Percentiles rank a stretch among this genome's conserved stretches.
Conservation (phyloP, 2,329 filamentous ascomycete genomes). For the Grosmannia huntii region DNA sequence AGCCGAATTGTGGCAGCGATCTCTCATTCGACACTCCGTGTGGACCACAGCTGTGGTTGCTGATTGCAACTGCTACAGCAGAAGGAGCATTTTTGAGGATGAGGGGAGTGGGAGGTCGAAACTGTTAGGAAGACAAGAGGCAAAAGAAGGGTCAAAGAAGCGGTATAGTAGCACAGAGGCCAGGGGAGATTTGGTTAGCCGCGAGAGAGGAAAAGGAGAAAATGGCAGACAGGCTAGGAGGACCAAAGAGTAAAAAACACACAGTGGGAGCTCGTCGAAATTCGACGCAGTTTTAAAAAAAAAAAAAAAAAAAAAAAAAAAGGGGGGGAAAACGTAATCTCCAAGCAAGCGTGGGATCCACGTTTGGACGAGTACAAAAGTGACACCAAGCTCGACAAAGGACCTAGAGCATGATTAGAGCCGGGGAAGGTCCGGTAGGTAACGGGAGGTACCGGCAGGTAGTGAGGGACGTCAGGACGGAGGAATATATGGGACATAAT, state of each 20-base stretch:
- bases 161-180: background rate
- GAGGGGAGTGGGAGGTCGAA: slow-evolving; percentile 4
- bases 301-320: background rate
- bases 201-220: background rate
- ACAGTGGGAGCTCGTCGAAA: background rate
- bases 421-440: background rate
- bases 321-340: background rate
- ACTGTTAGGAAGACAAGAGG: slow-evolving; percentile 2
- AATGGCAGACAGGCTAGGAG: background rate
- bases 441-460: slow-evolving; percentile 2
- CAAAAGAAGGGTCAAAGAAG: background rate
- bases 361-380: background rate
- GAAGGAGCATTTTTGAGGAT: background rate
- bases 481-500: background rate
- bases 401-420: background rate
- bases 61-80: background rate
- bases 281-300: background rate
- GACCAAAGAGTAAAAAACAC: background rate
- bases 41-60: background rate
- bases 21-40: no score
- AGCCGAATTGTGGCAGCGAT: no score
- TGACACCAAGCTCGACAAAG: background rate
- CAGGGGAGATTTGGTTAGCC: background rate
- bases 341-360: background rate
- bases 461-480: background rate